phyloP scores from a whole-genome alignment of 1,284 basidiomycete genomes.

The Irpex rosettiformis region DNA sequence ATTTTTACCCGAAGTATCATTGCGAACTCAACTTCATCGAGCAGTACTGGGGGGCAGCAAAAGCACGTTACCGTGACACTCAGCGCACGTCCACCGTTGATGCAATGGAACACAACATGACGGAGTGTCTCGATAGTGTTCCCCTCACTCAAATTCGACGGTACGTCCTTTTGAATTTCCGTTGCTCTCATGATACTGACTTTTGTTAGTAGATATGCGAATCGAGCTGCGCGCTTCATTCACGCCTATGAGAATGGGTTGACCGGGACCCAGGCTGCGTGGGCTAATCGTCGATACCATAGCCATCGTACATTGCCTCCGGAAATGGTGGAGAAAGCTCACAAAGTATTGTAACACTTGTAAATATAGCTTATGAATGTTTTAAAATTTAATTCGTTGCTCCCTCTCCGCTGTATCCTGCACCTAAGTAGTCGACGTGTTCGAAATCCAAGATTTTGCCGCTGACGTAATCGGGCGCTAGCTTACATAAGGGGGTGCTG shows the following conservation, averaged over 20 bases:
- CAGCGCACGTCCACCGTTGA: conserved; percentile 1
- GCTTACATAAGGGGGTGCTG: no score
- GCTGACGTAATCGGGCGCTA: no score
- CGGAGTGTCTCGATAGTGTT: conserved; percentile 1
- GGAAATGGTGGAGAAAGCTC: no score
- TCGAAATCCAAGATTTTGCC: no score
- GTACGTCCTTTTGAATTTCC: not conserved
- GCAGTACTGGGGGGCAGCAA: conserved; percentile 20
- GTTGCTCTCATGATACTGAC: not conserved
- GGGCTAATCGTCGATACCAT: not conserved
- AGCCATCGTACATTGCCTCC: not conserved
- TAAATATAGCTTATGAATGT: no score
- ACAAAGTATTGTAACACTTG: no score
- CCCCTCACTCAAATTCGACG: conserved; percentile 1
- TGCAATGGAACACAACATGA: conserved; percentile 13
- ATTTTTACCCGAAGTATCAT: conserved; percentile 22
- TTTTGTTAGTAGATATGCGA: not conserved
- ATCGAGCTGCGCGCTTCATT: conserved; percentile 3
- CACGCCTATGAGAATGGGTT: not conserved
- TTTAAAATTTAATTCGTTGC: no score
- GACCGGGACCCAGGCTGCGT: conserved; percentile 1
- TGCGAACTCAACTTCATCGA: conserved; percentile 22
- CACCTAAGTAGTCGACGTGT: no score
- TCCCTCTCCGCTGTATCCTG: no score
- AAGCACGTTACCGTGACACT: conserved; percentile 14